Base-by-base conservation (phyloP, 345 rosid species). In the Acer saccharum region DNA sequence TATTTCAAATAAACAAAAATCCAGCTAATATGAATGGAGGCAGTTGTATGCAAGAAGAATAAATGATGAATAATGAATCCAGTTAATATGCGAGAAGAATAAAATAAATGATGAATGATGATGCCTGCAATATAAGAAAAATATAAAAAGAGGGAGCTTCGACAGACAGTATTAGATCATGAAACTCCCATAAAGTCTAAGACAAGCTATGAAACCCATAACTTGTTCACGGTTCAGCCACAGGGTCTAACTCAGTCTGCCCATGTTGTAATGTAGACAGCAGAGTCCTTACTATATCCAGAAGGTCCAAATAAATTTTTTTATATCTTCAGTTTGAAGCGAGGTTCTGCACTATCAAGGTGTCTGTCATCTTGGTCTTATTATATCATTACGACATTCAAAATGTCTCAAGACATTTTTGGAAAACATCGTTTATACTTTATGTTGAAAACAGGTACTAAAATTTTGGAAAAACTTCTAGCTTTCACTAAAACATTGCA, bases 401-500 rank as follows among this genome's bases (percentile, higher is more conserved):
- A 64, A 64, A 74, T 74, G 62, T 50, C 20, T 29, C 44, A 29
- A 4, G 48, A 48, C 21, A 27, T 6, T 27, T 64, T 50, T 12
- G 25, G 29, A 12, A 74, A 10, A 74, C 35, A 3, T 48, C 63
- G 2, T 21, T 8, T 16, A 48, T 29, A 48, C 43, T 25, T 29
- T 7, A 46, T 32, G 18, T 32, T 55, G 62, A 35, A 64, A 50
- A 48, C 3, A 17, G 6, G 18, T 6, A 3, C 18, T 3, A 41
- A 41, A 74, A 43, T 23, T 23, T 27, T 20, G 20, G 14, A 12
- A 65, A 35, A n/a, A 39, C 54, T 39, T 14, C 48, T 32, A 65
- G 61, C 48, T 46, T 52, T 29, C 52, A 32, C 72, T 74, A 60
- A 46, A 78, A 46, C 48, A 65, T 75, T 74, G 17, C 27, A 48